Evolutionary conservation across 106 monocot genomes (phyloP).

Genomic region (Phalaenopsis aphrodite): DNA sequence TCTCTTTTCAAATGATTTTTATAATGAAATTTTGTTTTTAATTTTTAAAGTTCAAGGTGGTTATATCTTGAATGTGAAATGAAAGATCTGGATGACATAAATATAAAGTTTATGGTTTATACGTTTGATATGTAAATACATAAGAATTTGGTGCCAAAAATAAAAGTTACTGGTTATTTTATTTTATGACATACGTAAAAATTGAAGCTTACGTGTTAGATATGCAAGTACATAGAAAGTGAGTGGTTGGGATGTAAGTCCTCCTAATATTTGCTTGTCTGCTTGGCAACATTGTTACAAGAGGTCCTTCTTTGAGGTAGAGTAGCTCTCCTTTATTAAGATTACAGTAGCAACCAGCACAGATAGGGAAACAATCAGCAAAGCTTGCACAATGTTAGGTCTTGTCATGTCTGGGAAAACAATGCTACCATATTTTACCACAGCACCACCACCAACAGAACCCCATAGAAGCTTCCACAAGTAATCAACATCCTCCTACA

Average conservation of each 20-base stretch:
- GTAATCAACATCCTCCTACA: constrained; percentile 65
- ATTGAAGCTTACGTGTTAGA: too few relatives aligned
- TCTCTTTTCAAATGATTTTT: too few relatives aligned
- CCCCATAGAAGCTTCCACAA: constrained; percentile 56
- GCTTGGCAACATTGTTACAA: constrained; percentile 6
- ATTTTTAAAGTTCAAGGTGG: too few relatives aligned
- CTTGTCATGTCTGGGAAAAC: constrained; percentile 69
- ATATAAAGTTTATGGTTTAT: too few relatives aligned
- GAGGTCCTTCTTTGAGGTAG: constrained; percentile 16
- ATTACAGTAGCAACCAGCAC: constrained; percentile 49
- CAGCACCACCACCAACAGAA: constrained; percentile 45
- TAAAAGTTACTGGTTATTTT: too few relatives aligned
- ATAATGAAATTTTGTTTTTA: too few relatives aligned
- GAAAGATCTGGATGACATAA: too few relatives aligned
- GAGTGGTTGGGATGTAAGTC: not conserved
- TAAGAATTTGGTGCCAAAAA: too few relatives aligned
- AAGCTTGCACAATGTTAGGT: constrained; percentile 55
- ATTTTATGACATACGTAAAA: too few relatives aligned
- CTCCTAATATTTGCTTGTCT: not conserved
- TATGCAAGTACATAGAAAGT: too few relatives aligned
- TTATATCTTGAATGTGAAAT: too few relatives aligned
- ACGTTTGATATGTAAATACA: too few relatives aligned
- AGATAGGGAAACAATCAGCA: constrained; percentile 60
- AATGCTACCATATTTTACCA: constrained; percentile 81
- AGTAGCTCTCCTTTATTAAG: constrained; percentile 52